Conservation (phyloP, 352 stramenopile species). For the Pythium rishiriense region DNA sequence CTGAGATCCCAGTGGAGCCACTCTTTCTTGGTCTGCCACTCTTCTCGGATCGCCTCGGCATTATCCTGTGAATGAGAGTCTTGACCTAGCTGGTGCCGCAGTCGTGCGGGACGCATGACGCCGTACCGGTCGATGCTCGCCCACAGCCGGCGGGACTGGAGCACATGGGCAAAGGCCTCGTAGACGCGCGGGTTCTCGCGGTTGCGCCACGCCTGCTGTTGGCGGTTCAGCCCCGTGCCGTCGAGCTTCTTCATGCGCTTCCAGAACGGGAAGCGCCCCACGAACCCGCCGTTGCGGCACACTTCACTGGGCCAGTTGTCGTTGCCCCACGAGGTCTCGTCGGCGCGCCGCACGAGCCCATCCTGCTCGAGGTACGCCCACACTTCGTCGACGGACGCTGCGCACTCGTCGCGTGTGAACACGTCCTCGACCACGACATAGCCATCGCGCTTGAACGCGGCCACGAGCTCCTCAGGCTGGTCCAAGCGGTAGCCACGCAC, state of each 20-base stretch:
- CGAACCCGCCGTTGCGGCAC: slow-evolving; percentile 51
- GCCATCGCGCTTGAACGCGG: slow-evolving; percentile 42
- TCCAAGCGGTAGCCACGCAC: slow-evolving; percentile 31
- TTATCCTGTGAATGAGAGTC: slow-evolving; percentile 23
- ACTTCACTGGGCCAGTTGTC: slow-evolving; percentile 46
- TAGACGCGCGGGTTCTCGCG: slow-evolving; percentile 42
- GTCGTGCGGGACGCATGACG: slow-evolving; percentile 39
- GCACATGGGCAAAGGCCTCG: slow-evolving; percentile 37
- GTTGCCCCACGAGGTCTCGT: slow-evolving; percentile 46
- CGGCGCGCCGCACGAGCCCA: slow-evolving; percentile 38
- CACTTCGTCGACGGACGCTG: slow-evolving; percentile 42
- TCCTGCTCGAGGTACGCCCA: slow-evolving; percentile 50
- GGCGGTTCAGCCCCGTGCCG: slow-evolving; percentile 38
- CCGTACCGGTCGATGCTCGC: slow-evolving; percentile 54
- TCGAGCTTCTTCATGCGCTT: slow-evolving; percentile 61
- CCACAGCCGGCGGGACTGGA: slow-evolving; percentile 37
- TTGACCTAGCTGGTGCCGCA: slow-evolving; percentile 30
- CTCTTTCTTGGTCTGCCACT: slow-evolving; percentile 54
- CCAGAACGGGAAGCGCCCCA: slow-evolving; percentile 50
- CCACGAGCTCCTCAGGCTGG: slow-evolving; percentile 37
- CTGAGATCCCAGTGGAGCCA: slow-evolving; percentile 58
- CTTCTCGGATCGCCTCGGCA: slow-evolving; percentile 29
- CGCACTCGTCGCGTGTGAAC: slow-evolving; percentile 33
- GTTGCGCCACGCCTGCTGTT: slow-evolving; percentile 49
- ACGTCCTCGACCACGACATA: slow-evolving; percentile 50